Evolutionary conservation across 2,329 filamentous ascomycete species (phyloP).

Genomic region (Colletotrichum eleusines): DNA sequence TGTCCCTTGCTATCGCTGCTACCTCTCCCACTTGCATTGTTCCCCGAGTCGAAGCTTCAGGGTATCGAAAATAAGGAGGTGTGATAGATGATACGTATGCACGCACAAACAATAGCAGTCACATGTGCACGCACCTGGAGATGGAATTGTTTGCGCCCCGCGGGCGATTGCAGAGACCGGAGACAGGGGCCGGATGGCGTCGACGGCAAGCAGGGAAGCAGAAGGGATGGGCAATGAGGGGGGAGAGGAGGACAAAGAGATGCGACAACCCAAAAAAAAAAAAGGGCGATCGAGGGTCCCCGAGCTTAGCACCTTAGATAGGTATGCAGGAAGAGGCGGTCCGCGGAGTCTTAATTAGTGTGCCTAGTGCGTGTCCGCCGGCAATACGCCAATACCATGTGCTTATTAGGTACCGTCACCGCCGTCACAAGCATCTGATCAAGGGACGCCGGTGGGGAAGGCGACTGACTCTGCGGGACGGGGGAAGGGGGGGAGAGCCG

Average conservation of each 20-base stretch:
- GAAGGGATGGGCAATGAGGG: no score
- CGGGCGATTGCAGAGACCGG: slow-evolving; percentile 27
- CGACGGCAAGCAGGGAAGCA: slow-evolving; percentile 16
- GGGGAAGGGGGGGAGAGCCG: background rate
- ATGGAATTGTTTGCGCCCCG: slow-evolving; percentile 22
- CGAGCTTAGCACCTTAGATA: no score
- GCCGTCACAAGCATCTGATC: slow-evolving; percentile 33
- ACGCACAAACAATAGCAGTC: background rate
- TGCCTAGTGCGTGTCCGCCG: slow-evolving; percentile 28
- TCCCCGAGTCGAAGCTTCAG: slow-evolving; percentile 16
- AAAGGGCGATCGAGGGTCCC: slow-evolving; percentile 20
- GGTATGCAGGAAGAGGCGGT: slow-evolving; percentile 40
- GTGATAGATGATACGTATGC: background rate
- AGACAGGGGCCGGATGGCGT: background rate
- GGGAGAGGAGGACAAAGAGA: slow-evolving; percentile 12
- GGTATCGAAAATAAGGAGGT: background rate
- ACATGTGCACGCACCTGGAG: background rate
- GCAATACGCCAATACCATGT: background rate
- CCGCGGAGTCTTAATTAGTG: slow-evolving; percentile 28
- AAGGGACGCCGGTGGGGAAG: slow-evolving; percentile 20
- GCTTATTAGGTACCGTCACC: background rate
- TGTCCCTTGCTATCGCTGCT: background rate
- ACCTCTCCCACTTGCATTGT: background rate
- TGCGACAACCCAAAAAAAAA: background rate
- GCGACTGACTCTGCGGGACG: background rate